These are phyloP conservation scores for Drechslerella coelobrocha DNA, from an alignment of 2,329 filamentous ascomycete genomes.

Conservation along the genomic window DNA sequence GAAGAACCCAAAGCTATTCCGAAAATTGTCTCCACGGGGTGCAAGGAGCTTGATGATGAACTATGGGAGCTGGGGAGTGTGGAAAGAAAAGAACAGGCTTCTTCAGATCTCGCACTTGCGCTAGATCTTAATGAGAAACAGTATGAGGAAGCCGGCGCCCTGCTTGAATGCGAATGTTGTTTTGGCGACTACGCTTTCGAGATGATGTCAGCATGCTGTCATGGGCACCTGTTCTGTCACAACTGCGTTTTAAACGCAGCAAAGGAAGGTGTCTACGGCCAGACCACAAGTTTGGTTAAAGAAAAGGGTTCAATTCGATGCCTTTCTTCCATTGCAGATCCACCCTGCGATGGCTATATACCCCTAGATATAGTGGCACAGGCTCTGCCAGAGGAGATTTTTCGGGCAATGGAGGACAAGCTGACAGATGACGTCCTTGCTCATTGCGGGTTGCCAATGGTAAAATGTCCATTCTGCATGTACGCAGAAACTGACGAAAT, in stretches of 20 bases:
- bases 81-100: constrained; percentile 57
- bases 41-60: constrained; percentile 62
- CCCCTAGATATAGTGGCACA: constrained; percentile 72
- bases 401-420: constrained; percentile 78
- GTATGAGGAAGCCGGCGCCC: constrained; percentile 61
- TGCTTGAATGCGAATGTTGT: constrained; percentile 78
- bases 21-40: constrained; percentile 42
- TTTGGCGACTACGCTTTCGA: constrained; percentile 75
- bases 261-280: constrained; percentile 88
- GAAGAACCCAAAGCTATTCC: constrained; percentile 34
- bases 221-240: constrained; percentile 78
- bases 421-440: constrained; percentile 77
- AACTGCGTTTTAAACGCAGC: constrained; percentile 81
- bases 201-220: constrained; percentile 73
- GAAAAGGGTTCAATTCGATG: constrained; percentile 78
- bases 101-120: constrained; percentile 57
- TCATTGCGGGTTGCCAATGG: constrained; percentile 74
- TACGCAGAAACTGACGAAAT: constrained; percentile 88
- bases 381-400: constrained; percentile 75
- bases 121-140: constrained; percentile 62
- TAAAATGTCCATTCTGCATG: constrained; percentile 86
- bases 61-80: constrained; percentile 60
- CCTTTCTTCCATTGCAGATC: constrained; percentile 73
- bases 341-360: constrained; percentile 76
- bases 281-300: constrained; percentile 85